phyloP scores from a whole-genome alignment of 2,329 filamentous ascomycete genomes.

The Piedraia hortae region DNA sequence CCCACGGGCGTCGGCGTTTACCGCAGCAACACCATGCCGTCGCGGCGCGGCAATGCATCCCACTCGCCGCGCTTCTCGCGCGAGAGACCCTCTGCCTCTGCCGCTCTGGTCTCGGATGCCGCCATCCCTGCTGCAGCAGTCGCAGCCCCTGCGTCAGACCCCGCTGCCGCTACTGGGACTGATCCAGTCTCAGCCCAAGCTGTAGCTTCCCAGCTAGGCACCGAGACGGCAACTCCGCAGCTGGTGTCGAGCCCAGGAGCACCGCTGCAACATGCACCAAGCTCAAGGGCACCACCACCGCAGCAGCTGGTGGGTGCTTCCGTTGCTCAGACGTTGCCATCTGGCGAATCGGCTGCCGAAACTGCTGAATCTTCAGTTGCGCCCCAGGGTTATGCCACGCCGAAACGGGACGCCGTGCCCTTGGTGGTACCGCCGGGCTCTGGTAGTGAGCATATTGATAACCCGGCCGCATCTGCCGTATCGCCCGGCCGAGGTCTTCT shows the following conservation, averaged over 20 bases:
- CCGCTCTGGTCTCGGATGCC: conserved; percentile 24
- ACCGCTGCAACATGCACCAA: no score
- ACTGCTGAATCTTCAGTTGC: conserved; percentile 8
- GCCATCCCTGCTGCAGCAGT: conserved; percentile 18
- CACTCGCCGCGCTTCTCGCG: conserved; percentile 34
- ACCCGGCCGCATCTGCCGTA: conserved; percentile 8
- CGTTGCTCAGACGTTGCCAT: no score
- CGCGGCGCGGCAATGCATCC: conserved; percentile 47
- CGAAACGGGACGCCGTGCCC: conserved; percentile 13
- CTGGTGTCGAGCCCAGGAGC: no score
- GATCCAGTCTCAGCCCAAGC: conserved; percentile 11
- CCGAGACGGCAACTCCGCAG: conserved; percentile 13
- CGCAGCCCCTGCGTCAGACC: conserved; percentile 6
- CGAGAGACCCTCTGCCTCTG: conserved; percentile 21
- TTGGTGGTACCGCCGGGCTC: conserved; percentile 9
- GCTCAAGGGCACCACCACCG: no score
- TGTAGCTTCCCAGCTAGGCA: conserved; percentile 15
- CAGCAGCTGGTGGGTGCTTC: conserved; percentile 10
- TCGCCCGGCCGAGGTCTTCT: conserved; percentile 19
- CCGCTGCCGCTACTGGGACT: conserved; percentile 8
- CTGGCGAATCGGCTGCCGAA: no score
- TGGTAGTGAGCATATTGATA: conserved; percentile 6
- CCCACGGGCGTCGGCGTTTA: conserved; percentile 25
- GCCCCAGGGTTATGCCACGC: conserved; percentile 9
- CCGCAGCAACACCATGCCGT: conserved; percentile 76